phyloP scores from a whole-genome alignment of 371 early-diverging fungal species.

The Mortierella sp. region DNA sequence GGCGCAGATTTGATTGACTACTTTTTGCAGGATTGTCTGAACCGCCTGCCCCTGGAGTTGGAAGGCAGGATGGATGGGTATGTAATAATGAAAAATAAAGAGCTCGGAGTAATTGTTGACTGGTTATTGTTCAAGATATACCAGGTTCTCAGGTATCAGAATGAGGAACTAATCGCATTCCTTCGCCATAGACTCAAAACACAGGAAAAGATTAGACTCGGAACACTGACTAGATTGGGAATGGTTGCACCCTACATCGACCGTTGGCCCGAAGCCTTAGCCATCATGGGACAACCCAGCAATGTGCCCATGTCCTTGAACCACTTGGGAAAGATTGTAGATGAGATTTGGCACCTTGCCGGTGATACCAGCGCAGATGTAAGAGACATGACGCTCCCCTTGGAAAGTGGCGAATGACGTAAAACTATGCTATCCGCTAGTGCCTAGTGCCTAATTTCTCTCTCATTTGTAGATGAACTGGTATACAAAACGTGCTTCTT shows the following conservation, averaged over 20 bases:
- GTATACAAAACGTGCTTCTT: constrained; percentile 86
- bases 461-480: constrained; percentile 77
- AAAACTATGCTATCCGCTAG: not conserved
- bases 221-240: constrained; percentile 77
- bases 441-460: not conserved
- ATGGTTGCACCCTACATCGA: constrained; percentile 78
- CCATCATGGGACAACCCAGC: constrained; percentile 84
- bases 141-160: not conserved
- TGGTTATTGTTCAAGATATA: not conserved
- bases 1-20: constrained; percentile 81
- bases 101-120: too few species aligned
- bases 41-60: constrained; percentile 67
- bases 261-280: constrained; percentile 91
- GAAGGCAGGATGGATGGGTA: constrained; percentile 68
- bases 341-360: constrained; percentile 91
- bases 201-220: constrained; percentile 72
- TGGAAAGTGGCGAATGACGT: not conserved
- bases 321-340: constrained; percentile 79
- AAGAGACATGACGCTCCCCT: constrained; percentile 28
- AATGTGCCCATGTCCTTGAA: constrained; percentile 78
- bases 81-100: not conserved
- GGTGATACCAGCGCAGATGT: constrained; percentile 89
- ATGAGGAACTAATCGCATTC: not conserved
- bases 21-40: constrained; percentile 76
- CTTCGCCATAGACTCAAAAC: constrained; percentile 53